These are phyloP conservation scores for Nemania serpens DNA, from an alignment of 2,329 filamentous ascomycete species.

Conservation along the genomic window DNA sequence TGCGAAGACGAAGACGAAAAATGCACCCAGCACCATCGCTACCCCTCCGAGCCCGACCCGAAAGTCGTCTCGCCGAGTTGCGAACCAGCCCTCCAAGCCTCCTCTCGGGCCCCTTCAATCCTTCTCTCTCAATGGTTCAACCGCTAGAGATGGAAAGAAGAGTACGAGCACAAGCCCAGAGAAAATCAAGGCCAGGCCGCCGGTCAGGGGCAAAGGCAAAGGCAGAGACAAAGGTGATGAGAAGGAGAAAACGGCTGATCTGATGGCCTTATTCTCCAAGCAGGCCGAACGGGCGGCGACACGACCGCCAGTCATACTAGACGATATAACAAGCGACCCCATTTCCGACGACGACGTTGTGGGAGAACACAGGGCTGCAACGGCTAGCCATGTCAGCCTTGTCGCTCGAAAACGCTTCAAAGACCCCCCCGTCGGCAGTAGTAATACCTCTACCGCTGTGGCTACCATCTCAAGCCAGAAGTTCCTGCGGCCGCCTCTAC, in stretches of 20 bases:
- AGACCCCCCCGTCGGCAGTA: constrained; percentile 41
- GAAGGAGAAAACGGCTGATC: constrained; percentile 59
- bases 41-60: constrained; percentile 37
- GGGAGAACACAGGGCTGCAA: constrained; percentile 54
- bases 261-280: constrained; percentile 64
- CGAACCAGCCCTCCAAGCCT: constrained; percentile 32
- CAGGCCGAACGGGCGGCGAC: constrained; percentile 58
- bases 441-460: constrained; percentile 24
- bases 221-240: constrained; percentile 49
- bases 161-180: constrained; percentile 54
- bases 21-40: constrained; percentile 32
- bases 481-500: constrained; percentile 53
- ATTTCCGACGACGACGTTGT: constrained; percentile 67
- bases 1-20: constrained; percentile 44
- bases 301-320: constrained; percentile 42
- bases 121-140: constrained; percentile 31
- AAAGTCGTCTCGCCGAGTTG: constrained; percentile 29
- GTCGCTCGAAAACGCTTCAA: constrained; percentile 60
- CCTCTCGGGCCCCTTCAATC: constrained; percentile 37
- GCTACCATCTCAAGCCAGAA: constrained; percentile 50
- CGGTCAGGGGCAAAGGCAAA: constrained; percentile 45
- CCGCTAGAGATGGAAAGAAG: constrained; percentile 37
- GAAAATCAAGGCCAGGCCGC: constrained; percentile 43
- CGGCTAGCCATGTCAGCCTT: constrained; percentile 59
- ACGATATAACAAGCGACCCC: constrained; percentile 59